phyloP scores from a whole-genome alignment of 78 protist species.

The Blattamonas nauphoetae region DNA sequence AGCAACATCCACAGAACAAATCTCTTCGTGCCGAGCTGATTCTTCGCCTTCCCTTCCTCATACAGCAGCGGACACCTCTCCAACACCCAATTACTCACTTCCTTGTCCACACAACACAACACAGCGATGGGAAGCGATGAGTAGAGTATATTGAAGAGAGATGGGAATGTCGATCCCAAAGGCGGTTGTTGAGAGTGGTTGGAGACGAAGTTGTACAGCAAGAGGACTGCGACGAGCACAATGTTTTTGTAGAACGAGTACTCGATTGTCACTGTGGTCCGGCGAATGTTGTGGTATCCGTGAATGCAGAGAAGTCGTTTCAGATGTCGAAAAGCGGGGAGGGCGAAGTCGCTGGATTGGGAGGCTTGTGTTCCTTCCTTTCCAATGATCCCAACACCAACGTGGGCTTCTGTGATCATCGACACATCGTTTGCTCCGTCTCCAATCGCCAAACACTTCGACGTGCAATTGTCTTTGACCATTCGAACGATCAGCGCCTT shows the following conservation, averaged over 20 bases:
- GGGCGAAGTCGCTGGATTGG: slow-evolving; percentile 56
- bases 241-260: slow-evolving; percentile 68
- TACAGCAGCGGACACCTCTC: no score
- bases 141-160: no score
- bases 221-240: no score
- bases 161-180: no score
- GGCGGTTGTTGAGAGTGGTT: no score
- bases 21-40: no score
- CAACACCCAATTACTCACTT: no score
- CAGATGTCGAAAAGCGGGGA: slow-evolving; percentile 69
- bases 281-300: slow-evolving; percentile 47
- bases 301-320: slow-evolving; percentile 49
- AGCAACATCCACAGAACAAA: no score
- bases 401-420: slow-evolving; percentile 64
- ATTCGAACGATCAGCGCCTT: slow-evolving; percentile 56
- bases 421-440: slow-evolving; percentile 76
- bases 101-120: no score
- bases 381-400: slow-evolving; percentile 91
- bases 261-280: slow-evolving; percentile 9
- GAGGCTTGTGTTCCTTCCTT: slow-evolving; percentile 63
- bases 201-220: no score
- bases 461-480: not conserved
- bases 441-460: slow-evolving; percentile 46
- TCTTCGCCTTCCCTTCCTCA: no score
- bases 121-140: no score